A percentile compares a stretch with the other conserved stretches of the same genome.
These are phyloP conservation scores for Biscogniauxia mediterranea DNA, from an alignment of 2,329 filamentous ascomycete genomes.

Conservation along the genomic window DNA sequence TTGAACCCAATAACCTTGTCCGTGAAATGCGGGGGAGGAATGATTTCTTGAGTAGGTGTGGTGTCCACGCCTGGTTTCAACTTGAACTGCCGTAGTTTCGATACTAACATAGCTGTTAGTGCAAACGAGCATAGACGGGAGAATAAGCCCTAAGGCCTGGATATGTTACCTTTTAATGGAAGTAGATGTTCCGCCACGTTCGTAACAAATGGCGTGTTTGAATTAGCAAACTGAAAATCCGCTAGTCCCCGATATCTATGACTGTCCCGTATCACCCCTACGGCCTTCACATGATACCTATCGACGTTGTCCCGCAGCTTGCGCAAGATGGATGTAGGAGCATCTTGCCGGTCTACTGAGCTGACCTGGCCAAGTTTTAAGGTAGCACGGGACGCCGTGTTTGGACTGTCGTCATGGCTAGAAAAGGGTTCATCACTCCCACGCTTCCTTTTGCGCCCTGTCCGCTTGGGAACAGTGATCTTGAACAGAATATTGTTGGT, in stretches of 20 bases:
- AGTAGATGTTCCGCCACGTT: constrained; percentile 70
- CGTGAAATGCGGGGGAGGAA: constrained; percentile 78
- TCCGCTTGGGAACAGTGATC: constrained; percentile 81
- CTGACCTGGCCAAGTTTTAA: constrained; percentile 29
- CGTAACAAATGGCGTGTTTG: constrained; percentile 65
- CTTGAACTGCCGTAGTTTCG: constrained; percentile 59
- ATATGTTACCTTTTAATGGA: constrained; percentile 61
- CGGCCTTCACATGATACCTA: constrained; percentile 64
- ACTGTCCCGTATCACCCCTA: constrained; percentile 73
- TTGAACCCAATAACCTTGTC: constrained; percentile 72
- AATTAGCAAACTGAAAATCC: constrained; percentile 81
- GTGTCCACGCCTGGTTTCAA: constrained; percentile 62
- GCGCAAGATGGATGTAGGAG: constrained; percentile 55
- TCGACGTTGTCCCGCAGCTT: constrained; percentile 69
- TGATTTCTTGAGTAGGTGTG: constrained; percentile 63
- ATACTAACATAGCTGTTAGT: constrained; percentile 38
- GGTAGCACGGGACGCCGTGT: constrained; percentile 10
- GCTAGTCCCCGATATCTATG: constrained; percentile 84
- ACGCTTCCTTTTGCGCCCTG: constrained; percentile 80
- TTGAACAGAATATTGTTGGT: constrained; percentile 86
- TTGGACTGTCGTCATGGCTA: constrained; percentile 38
- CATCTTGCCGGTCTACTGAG: constrained; percentile 49
- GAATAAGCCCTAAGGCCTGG: not conserved
- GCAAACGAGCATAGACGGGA: constrained; percentile 1
- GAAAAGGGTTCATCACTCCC: constrained; percentile 68